These are phyloP conservation scores for Alternaria panax DNA, from an alignment of 2,329 filamentous ascomycete species.

Conservation along the genomic window DNA sequence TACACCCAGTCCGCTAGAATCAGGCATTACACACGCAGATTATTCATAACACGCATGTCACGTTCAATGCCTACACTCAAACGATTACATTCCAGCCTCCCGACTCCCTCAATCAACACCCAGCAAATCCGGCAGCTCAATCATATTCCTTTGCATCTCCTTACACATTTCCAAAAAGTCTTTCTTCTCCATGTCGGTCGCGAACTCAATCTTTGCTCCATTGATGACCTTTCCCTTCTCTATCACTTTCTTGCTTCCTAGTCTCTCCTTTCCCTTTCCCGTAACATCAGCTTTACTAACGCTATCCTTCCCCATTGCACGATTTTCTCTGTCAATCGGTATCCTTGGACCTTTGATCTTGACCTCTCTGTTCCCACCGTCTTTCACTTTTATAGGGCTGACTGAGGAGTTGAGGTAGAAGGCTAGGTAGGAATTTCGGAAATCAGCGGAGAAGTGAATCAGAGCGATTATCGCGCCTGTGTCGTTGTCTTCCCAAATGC, in stretches of 20 bases:
- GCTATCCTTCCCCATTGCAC: constrained; percentile 32
- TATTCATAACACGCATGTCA: rapidly evolving
- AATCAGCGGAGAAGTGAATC: constrained; percentile 55
- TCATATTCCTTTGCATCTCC: constrained; percentile 48
- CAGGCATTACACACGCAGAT: rapidly evolving
- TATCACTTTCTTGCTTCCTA: constrained; percentile 19
- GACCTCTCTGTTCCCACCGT: constrained; percentile 49
- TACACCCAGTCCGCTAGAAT: too few relatives aligned
- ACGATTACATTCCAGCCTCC: background rate
- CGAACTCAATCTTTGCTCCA: constrained; percentile 55
- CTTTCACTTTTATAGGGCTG: constrained; percentile 51
- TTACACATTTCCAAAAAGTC: constrained; percentile 50
- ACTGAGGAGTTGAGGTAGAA: constrained; percentile 55
- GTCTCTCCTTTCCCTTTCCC: constrained; percentile 20
- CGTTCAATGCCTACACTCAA: background rate
- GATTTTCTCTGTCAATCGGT: constrained; percentile 30
- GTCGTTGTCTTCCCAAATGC: constrained; percentile 56
- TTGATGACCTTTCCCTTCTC: constrained; percentile 51
- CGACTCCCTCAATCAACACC: constrained; percentile 32
- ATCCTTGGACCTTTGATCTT: constrained; percentile 55
- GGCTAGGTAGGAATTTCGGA: constrained; percentile 53
- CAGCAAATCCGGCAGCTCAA: constrained; percentile 50
- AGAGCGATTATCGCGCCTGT: constrained; percentile 53
- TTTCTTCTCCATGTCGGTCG: constrained; percentile 51
- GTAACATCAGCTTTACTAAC: constrained; percentile 8